Evolutionary conservation across 441 rosid genomes (phyloP).

Genomic region (California macrophylla): DNA sequence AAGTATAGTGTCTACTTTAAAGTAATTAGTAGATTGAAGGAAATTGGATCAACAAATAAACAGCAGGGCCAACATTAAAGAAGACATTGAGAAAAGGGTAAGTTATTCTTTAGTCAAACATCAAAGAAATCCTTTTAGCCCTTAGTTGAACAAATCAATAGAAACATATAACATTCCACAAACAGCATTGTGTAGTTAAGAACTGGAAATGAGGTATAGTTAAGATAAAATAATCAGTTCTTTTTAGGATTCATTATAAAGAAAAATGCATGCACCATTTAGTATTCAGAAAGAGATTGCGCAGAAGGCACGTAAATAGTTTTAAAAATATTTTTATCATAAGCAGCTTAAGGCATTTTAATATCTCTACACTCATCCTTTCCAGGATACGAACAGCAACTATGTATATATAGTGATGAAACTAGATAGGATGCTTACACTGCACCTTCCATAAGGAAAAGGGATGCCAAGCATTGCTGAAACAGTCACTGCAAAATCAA

Average conservation of each 20-base stretch:
- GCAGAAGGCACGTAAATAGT: neutral
- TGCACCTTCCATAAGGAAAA: constrained; percentile 97
- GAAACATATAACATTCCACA: neutral
- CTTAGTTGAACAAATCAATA: neutral
- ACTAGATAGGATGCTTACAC: constrained; percentile 53
- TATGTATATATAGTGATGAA: constrained; percentile 10
- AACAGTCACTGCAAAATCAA: constrained; percentile 85
- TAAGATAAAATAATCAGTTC: constrained; percentile 1
- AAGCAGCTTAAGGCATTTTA: neutral
- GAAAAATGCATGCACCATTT: neutral
- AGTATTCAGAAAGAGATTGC: neutral
- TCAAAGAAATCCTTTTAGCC: neutral
- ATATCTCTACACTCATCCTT: neutral
- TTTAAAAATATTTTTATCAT: constrained; percentile 1
- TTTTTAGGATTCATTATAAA: neutral
- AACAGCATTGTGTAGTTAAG: constrained; percentile 1
- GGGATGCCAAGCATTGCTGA: constrained; percentile 85
- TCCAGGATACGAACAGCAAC: neutral
- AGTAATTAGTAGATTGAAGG: neutral
- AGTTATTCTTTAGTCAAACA: neutral
- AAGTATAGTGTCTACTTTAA: neutral
- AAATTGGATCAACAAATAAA: neutral
- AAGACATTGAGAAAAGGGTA: neutral
- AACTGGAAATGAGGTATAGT: neutral
- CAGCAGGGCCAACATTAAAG: neutral